These are phyloP conservation scores for Cladobotryum mycophilum DNA, from an alignment of 2,329 filamentous ascomycete genomes.

Conservation along the genomic window DNA sequence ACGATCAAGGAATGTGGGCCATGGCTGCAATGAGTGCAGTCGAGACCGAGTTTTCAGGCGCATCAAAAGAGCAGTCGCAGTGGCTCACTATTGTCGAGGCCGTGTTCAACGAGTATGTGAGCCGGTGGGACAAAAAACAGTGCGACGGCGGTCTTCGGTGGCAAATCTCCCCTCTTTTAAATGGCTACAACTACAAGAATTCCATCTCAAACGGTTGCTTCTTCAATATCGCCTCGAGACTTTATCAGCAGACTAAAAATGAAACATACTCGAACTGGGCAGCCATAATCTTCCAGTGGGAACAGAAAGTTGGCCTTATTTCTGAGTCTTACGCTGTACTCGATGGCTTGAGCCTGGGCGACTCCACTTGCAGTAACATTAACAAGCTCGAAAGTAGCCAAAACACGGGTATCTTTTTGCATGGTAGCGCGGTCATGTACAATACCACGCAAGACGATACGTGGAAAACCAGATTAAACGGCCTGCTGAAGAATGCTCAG, in stretches of 20 bases:
- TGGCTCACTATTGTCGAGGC: conserved; percentile 69
- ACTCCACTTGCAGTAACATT: conserved; percentile 41
- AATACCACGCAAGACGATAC: conserved; percentile 42
- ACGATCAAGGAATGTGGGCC: conserved; percentile 71
- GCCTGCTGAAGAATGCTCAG: conserved; percentile 29
- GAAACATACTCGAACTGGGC: conserved; percentile 58
- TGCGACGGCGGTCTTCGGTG: conserved; percentile 70
- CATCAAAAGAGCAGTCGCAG: conserved; percentile 50
- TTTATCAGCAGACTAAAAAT: conserved; percentile 64
- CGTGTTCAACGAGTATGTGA: conserved; percentile 43
- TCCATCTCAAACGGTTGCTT: conserved; percentile 52
- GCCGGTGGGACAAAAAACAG: conserved; percentile 30
- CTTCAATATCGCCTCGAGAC: conserved; percentile 58
- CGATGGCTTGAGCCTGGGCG: conserved; percentile 45
- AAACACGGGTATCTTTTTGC: conserved; percentile 49
- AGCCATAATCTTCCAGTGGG: conserved; percentile 56
- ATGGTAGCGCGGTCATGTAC: conserved; percentile 58
- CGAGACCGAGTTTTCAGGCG: conserved; percentile 63
- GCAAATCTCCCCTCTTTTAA: conserved; percentile 70
- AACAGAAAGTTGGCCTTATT: conserved; percentile 48
- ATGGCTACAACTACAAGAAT: conserved; percentile 53
- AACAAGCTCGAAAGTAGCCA: conserved; percentile 52
- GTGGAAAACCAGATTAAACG: conserved; percentile 46
- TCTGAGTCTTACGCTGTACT: conserved; percentile 52
- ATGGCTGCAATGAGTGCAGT: conserved; percentile 66